Conservation (phyloP, 192 early-diverging fungal species). For the Backusella luteola region DNA sequence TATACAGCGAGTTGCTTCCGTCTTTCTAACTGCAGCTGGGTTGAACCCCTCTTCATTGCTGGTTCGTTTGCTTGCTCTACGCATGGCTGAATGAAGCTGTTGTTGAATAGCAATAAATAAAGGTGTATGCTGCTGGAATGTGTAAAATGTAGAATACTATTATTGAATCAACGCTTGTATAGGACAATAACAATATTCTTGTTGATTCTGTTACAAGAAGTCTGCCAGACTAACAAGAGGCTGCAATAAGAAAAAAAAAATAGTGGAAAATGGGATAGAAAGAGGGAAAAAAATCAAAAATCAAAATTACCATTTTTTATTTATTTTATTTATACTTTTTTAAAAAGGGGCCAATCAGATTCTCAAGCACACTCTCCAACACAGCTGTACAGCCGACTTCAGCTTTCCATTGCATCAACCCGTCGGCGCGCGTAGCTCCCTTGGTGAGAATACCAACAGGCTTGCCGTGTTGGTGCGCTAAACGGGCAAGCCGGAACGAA, state of each 20-base stretch:
- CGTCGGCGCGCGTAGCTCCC: constrained; percentile 76
- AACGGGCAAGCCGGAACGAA: constrained; percentile 71
- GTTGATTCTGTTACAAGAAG: neutral
- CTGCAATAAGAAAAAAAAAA: neutral
- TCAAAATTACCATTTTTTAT: neutral
- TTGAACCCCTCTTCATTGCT: constrained; percentile 5
- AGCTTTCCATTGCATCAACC: constrained; percentile 46
- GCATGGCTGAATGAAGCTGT: neutral
- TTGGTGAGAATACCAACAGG: constrained; percentile 70
- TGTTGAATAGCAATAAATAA: neutral
- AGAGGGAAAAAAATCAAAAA: neutral
- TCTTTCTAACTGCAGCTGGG: neutral
- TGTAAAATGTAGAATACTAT: neutral
- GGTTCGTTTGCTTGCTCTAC: constrained; percentile 3
- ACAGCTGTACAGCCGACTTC: constrained; percentile 41
- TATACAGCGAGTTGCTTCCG: neutral
- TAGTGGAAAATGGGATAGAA: neutral
- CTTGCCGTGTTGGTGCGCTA: constrained; percentile 58
- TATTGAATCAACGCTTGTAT: too few species aligned
- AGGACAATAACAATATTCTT: neutral
- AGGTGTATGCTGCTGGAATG: neutral
- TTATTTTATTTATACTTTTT: neutral
- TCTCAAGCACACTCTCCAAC: constrained; percentile 22
- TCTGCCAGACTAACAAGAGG: too few species aligned
- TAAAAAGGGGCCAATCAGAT: constrained; percentile 2